Base-by-base conservation (phyloP, 1,139 yeast species). In the Zygoascus sp. region DNA sequence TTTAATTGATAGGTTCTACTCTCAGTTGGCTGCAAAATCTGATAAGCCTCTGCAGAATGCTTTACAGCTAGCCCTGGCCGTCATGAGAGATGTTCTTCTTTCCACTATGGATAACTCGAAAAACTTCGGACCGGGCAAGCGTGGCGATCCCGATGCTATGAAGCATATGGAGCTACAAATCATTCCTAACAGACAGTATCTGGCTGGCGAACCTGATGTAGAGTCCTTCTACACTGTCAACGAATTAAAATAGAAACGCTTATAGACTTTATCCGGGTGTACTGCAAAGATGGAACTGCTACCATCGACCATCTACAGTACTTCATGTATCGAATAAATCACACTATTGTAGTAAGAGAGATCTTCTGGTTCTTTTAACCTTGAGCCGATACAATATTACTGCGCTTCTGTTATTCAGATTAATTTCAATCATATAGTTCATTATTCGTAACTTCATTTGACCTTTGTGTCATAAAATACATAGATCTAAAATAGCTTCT, bases 1-100 rank as follows among this genome's bases (percentile, higher is more conserved):
- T 40, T 64, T 89, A 34, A 64, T 85, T 2, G 92, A 87, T 65
- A 72, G 81, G 49, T 66, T 77, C 43, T 68, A 70, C 57, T 66
- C 68, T 50, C 46, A 50, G 25, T 44, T 42, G 32, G 39, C 30
- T 16, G 32, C 22, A 11, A 45, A 42, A 32, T 23, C 40, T 5
- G 42, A 38, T 5, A 39, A 49, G 4, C 53, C 56, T 13, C 48
- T 60, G 9, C 45, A 49, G 13, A 34, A 25, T 2, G 58, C 64
- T 9, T 49, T 62, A 11, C 54, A 52, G 23, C 56, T 58, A 27
- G 60, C 55, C 1, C 55, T 62, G 19, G 55, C 52, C 9, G 51
- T 58, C 20, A 59, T 62, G 51, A 58, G 59, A 32, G 48, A 52
- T 6, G 63, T 62, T 13, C 53, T 62, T 20, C 42, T 48, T 11